A percentile compares a stretch with the other conserved stretches of the same genome.
These are phyloP conservation scores for Perkinsus chesapeaki DNA, from an alignment of 169 alveolate genomes.

Conservation along the genomic window DNA sequence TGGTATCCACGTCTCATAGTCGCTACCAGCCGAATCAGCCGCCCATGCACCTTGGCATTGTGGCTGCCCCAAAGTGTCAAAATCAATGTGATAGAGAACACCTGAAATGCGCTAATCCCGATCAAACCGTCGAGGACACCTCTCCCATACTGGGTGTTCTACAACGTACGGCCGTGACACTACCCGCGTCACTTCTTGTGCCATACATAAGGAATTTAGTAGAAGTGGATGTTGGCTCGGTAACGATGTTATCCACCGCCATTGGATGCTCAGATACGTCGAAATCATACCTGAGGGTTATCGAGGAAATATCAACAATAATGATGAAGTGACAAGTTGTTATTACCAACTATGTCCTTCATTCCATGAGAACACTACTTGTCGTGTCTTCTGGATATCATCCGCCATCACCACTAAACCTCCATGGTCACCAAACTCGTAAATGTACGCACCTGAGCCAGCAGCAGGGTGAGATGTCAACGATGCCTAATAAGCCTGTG, in stretches of 20 bases:
- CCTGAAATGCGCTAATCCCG: too few species aligned
- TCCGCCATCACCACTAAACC: constrained; percentile 94
- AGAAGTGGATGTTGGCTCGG: constrained; percentile 90
- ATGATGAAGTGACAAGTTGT: neutral
- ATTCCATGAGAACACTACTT: constrained; percentile 85
- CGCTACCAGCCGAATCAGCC: constrained; percentile 85
- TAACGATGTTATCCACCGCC: constrained; percentile 83
- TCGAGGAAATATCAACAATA: neutral
- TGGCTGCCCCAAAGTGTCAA: constrained; percentile 86
- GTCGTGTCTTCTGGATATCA: constrained; percentile 53
- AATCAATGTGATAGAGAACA: constrained; percentile 84
- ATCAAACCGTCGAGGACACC: too few species aligned
- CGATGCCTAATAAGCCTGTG: too few species aligned
- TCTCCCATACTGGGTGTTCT: too few species aligned
- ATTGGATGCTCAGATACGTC: constrained; percentile 72
- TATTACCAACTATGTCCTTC: constrained; percentile 91
- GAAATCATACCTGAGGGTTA: constrained; percentile 53
- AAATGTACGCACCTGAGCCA: constrained; percentile 70
- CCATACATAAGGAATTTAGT: constrained; percentile 91
- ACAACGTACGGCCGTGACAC: too few species aligned
- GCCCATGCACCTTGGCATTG: constrained; percentile 87
- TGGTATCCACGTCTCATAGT: constrained; percentile 89
- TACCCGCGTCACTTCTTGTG: constrained; percentile 60
- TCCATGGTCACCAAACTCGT: constrained; percentile 98
- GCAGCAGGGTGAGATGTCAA: too few species aligned